Conservation (phyloP, 2,329 filamentous ascomycete species). For the Diaporthe nobilis region DNA sequence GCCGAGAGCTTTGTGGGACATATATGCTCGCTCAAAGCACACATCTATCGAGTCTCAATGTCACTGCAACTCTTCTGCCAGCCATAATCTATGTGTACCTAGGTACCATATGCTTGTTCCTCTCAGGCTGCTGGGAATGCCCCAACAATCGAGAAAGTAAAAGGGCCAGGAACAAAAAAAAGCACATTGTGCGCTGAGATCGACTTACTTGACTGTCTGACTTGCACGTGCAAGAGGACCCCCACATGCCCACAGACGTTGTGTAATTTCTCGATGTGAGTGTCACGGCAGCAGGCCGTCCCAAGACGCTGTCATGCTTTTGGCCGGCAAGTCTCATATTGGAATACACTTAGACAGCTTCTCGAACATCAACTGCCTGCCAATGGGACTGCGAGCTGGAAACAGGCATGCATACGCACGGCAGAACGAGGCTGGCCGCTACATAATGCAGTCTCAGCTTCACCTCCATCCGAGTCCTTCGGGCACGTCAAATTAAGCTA, state of each 20-base stretch:
- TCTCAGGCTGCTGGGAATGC: background rate
- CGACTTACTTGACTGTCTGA: background rate
- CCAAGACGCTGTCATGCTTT: background rate
- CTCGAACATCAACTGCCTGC: background rate
- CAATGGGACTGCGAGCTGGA: background rate
- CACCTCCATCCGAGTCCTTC: background rate
- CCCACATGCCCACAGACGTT: constrained; percentile 17
- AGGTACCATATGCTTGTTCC: too few relatives aligned
- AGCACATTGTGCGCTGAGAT: background rate
- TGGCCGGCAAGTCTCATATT: background rate
- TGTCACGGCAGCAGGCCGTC: background rate
- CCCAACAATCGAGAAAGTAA: background rate
- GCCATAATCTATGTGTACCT: too few relatives aligned
- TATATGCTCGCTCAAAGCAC: background rate
- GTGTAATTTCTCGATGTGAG: constrained; percentile 14
- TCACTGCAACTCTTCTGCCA: background rate
- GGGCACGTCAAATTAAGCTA: too few relatives aligned
- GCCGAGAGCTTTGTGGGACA: background rate
- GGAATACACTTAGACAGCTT: background rate
- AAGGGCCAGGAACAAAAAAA: background rate
- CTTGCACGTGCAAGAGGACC: background rate
- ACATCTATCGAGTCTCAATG: background rate
- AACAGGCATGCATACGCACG: background rate
- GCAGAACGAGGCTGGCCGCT: background rate
- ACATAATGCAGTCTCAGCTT: background rate